Base-by-base conservation (phyloP, 2,329 filamentous ascomycete genomes). In the Fusarium nygamai region DNA sequence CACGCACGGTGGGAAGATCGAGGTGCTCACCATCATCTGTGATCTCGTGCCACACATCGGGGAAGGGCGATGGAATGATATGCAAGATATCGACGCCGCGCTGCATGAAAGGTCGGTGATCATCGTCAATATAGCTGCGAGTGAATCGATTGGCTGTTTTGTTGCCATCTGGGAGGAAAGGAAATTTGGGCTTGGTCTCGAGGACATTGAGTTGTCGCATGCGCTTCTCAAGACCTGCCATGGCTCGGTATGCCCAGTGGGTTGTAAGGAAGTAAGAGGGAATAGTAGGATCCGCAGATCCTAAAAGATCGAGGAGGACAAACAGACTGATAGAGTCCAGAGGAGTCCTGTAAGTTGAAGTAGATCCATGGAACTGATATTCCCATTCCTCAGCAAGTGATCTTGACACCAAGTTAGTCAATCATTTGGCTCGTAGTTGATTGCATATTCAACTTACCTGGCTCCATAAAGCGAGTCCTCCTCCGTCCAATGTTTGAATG, bases 241-340 rank as follows among this genome's bases (percentile, higher is more conserved):
- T 90, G 67, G 89, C 88, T 75, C 90, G 86, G 82, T 98, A 98
- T 2, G 95, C 95, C 96, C 96, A 98, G 81, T 98, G 96, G 1
- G 96, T 98, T 3, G 92, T 93, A 67, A 91, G 88, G 81, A 97
- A 98, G 84, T 96, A 98, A 2, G 94, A 97, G 3, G 94, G 94
- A 3, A 99, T 88, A 1, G 78, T 84, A 0, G 95, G 94, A 47
- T 89, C 82, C 17, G 89, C 83, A 1, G 90, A 85, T 14, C 96
- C 96, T 0, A 98, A 90, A 14, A 98, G 88, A 81, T 98, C 96
- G 36, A 98, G 89, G n/a, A 98, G 90, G 14, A 98, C 87, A 80
- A 98, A 98, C 17, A 98, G 88, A 62, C 92, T 92, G 79, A 98
- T 98, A 41, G 94, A 92, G 36, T 91, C 88, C 5, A 98, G 85